A percentile compares a stretch with the other conserved stretches of the same genome.
phyloP scores from a whole-genome alignment of 176 grass and related monocot species.

The Rhynchospora breviuscula region DNA sequence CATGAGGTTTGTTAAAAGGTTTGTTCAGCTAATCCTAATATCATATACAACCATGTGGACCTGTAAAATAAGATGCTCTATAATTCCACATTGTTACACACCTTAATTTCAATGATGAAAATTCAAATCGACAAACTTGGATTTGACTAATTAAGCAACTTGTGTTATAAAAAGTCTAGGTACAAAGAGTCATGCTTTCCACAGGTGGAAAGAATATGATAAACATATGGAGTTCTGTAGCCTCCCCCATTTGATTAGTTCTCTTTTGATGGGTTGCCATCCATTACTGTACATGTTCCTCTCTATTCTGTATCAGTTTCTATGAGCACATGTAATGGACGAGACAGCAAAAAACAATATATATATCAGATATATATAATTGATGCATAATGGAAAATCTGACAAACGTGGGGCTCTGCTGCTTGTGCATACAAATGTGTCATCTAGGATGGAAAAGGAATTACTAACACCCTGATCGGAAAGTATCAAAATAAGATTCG shows the following conservation, averaged over 20 bases:
- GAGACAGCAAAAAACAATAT: background rate
- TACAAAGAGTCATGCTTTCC: background rate
- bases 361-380: background rate
- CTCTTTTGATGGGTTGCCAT: conserved; percentile 18
- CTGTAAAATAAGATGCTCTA: background rate
- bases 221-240: background rate
- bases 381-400: background rate
- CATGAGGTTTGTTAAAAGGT: conserved; percentile 16
- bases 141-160: background rate
- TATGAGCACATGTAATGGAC: conserved; percentile 3
- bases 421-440: background rate
- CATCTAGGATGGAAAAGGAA: background rate
- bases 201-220: background rate
- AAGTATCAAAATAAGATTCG: too few species aligned
- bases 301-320: background rate
- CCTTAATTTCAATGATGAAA: background rate
- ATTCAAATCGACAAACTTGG: background rate
- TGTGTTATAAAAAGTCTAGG: too few species aligned
- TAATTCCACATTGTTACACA: background rate
- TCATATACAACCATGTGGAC: background rate
- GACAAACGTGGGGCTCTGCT: background rate
- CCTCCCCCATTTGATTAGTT: background rate
- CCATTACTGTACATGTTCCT: background rate
- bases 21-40: conserved; percentile 19
- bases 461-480: too few species aligned